Evolutionary conservation across 75 land plant species (phyloP).

Genomic region (Larix kaempferi): DNA sequence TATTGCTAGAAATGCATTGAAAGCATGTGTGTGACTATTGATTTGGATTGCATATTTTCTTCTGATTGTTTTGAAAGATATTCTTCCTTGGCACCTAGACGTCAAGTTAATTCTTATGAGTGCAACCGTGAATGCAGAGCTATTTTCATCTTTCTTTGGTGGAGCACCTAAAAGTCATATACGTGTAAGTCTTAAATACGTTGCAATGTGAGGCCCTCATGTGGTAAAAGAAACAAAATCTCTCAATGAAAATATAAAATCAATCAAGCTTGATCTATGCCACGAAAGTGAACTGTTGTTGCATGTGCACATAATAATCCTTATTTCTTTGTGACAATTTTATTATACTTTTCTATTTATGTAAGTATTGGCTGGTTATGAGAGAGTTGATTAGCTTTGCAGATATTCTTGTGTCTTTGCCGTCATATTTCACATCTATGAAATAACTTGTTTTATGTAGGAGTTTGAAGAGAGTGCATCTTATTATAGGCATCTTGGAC

Average conservation of each 20-base stretch:
- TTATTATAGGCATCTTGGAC: neutral
- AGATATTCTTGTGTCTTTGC: neutral
- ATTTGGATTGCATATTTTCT: slow-evolving; percentile 31
- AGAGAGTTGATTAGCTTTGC: no score
- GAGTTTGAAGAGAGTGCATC: neutral
- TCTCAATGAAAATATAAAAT: no score
- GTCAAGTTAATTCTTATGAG: slow-evolving; percentile 53
- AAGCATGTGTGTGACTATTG: no score
- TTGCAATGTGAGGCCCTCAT: no score
- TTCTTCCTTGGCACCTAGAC: slow-evolving; percentile 45
- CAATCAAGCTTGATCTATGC: no score
- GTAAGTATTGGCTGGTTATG: no score
- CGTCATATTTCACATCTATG: neutral
- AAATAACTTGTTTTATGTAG: neutral
- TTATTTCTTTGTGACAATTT: no score
- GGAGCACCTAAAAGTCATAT: slow-evolving; percentile 43
- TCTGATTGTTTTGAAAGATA: slow-evolving; percentile 46
- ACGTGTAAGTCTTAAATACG: slow-evolving; percentile 21
- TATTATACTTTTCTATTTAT: no score
- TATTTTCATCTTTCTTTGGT: slow-evolving; percentile 42
- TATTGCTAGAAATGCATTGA: neutral
- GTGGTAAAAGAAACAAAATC: no score
- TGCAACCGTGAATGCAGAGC: slow-evolving; percentile 56
- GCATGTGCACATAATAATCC: no score
- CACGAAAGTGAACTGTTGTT: no score